These are phyloP conservation scores for Sparassis latifolia DNA, from an alignment of 1,284 basidiomycete genomes.

Conservation along the genomic window DNA sequence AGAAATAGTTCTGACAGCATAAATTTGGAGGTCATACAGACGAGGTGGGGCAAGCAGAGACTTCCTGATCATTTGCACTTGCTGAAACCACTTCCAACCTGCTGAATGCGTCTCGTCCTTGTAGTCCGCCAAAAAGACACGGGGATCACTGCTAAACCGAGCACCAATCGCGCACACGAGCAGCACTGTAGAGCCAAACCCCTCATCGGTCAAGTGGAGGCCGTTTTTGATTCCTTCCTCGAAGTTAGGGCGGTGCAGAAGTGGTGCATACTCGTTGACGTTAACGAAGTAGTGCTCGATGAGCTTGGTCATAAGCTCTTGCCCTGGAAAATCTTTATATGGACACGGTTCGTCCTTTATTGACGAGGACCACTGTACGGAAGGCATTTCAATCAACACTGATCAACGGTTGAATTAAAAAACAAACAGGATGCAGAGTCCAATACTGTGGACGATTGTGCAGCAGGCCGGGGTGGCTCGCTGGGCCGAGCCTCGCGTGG, in stretches of 20 bases:
- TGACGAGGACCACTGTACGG: constrained; percentile 26
- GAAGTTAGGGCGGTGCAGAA: constrained; percentile 78
- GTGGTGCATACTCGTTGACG: constrained; percentile 56
- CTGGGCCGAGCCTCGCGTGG: constrained; percentile 4
- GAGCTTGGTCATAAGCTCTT: constrained; percentile 55
- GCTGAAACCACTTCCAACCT: constrained; percentile 72
- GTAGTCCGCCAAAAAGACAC: constrained; percentile 46
- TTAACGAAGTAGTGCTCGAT: constrained; percentile 66
- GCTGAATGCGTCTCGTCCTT: constrained; percentile 47
- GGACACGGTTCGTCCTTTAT: constrained; percentile 23
- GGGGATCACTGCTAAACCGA: constrained; percentile 61
- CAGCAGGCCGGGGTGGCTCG: constrained; percentile 14
- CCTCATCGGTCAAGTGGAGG: constrained; percentile 49
- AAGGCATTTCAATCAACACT: not conserved
- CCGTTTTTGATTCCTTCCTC: constrained; percentile 51
- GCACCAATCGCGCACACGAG: constrained; percentile 74
- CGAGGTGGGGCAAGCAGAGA: constrained; percentile 52
- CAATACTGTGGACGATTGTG: constrained; percentile 20
- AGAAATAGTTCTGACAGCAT: constrained; percentile 25
- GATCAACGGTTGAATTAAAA: not conserved
- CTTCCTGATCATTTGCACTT: constrained; percentile 53
- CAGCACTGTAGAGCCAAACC: constrained; percentile 66
- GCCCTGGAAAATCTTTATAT: constrained; percentile 47
- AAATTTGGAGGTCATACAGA: constrained; percentile 66
- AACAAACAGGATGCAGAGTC: constrained; percentile 24